These are phyloP conservation scores for Podosphaera fusca DNA, from an alignment of 2,329 filamentous ascomycete species.

Conservation along the genomic window DNA sequence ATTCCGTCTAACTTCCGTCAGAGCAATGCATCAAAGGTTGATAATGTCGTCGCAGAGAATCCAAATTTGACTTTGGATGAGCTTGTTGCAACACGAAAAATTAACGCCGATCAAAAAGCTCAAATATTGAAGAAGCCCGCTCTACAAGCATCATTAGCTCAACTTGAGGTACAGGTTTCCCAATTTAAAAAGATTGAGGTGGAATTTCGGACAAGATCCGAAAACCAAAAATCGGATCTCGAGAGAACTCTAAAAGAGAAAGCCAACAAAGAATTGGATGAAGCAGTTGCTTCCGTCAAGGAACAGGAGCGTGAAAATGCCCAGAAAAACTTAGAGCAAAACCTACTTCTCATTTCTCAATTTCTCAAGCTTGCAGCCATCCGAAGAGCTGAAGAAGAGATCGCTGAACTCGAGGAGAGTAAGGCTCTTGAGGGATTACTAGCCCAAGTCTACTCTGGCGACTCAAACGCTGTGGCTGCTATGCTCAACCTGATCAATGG, in stretches of 20 bases:
- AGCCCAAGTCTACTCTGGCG: slow-evolving; percentile 56
- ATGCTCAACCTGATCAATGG: slow-evolving; percentile 61
- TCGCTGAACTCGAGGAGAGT: slow-evolving; percentile 43
- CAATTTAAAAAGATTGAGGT: slow-evolving; percentile 56
- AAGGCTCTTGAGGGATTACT: slow-evolving; percentile 63
- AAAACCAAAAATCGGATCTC: slow-evolving; percentile 33
- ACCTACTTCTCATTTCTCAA: slow-evolving; percentile 49
- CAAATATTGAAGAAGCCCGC: slow-evolving; percentile 56
- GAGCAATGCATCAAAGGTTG: slow-evolving; percentile 51
- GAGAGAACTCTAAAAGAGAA: slow-evolving; percentile 32
- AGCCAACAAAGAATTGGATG: slow-evolving; percentile 23
- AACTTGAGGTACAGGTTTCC: slow-evolving; percentile 49
- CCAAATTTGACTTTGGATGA: slow-evolving; percentile 49
- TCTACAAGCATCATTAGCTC: slow-evolving; percentile 42
- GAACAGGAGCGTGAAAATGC: slow-evolving; percentile 26
- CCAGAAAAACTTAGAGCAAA: slow-evolving; percentile 34
- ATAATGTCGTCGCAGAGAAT: slow-evolving; percentile 44
- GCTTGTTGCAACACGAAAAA: slow-evolving; percentile 44
- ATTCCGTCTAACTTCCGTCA: slow-evolving; percentile 17
- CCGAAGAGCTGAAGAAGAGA: slow-evolving; percentile 45
- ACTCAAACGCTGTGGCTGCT: slow-evolving; percentile 47
- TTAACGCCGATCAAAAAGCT: slow-evolving; percentile 61
- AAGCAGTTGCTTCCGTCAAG: slow-evolving; percentile 26
- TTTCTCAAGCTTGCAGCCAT: slow-evolving; percentile 63
- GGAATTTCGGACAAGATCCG: slow-evolving; percentile 40